Conservation (phyloP, 306 rosid genomes). For the Corylus heterophylla region DNA sequence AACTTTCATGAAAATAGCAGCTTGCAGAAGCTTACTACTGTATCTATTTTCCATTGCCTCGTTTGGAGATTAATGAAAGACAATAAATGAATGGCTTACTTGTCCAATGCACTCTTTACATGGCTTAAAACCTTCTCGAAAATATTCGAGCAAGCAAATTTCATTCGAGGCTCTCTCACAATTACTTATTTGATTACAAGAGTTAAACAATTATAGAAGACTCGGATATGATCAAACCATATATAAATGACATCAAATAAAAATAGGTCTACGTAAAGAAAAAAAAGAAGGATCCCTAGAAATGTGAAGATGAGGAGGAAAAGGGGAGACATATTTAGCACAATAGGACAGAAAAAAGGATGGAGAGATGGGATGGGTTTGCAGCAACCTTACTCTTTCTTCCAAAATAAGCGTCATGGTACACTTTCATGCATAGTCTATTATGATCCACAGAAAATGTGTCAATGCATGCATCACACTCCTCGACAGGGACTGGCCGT, state of each 20-base stretch:
- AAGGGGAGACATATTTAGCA: background rate
- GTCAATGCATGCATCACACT: background rate
- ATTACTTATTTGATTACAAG: too few relatives aligned
- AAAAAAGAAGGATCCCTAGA: too few relatives aligned
- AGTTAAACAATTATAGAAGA: too few relatives aligned
- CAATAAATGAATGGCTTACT: background rate
- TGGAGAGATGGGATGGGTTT: constrained; percentile 8
- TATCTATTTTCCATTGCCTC: background rate
- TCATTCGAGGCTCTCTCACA: too few relatives aligned
- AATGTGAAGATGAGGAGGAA: background rate
- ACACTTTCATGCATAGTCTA: constrained; percentile 2
- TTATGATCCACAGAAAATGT: constrained; percentile 12
- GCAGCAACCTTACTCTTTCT: constrained; percentile 5
- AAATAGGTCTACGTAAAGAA: too few relatives aligned
- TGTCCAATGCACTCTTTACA: background rate
- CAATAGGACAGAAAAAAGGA: background rate
- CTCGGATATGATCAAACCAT: too few relatives aligned
- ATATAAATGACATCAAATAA: too few relatives aligned
- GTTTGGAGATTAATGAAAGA: background rate
- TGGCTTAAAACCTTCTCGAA: too few relatives aligned
- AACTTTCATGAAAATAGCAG: background rate
- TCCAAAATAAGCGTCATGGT: background rate
- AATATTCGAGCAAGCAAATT: too few relatives aligned
- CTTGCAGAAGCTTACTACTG: background rate
- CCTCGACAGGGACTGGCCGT: constrained; percentile 8